Evolutionary conservation across 2,329 filamentous ascomycete species (phyloP), one percentile per base, ranked within the genome.

Genomic region (Penicillium expansum): DNA sequence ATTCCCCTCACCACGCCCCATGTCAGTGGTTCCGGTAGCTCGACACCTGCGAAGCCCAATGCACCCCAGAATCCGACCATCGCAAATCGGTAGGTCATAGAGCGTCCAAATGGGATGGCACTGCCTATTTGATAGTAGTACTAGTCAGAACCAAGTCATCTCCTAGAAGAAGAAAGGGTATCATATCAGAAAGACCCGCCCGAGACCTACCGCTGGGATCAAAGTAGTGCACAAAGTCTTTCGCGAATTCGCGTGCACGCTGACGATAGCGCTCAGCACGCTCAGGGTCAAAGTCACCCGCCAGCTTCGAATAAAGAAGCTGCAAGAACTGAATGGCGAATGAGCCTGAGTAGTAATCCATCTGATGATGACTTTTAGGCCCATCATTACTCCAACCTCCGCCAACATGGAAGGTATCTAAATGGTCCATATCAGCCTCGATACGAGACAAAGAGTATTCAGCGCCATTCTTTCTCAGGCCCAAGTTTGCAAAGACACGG

Each of bases 31-130:
- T 79, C 80, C 0, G 89, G 88, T 5, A 91, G 80, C 52, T 91
- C 87, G 49, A 91, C 86, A 62, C 86, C 86, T 4, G 89, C 88
- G 66, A 91, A 91, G 1, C 88, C 90, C 29, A 92, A 75, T 0
- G 89, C 87, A 13, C 88, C 86, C 89, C 89, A 92, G 75, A 92
- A 92, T 0, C 86, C 88, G n/a, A 88, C 86, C 86, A 92, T 92
- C 48, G 88, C 89, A 71, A 91, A 92, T n/a, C 89, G 84, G 71
- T 93, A 93, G 7, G 88, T 90, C 48, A 92, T 82, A 51, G 87
- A 90, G 47, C 90, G 83, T 4, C 90, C 90, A 63, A 91, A 93
- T 0, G 90, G 89, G 50, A 91, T 89, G 1, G 87, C 82, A 24
- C 88, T 81, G 5, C 86, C 79, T 70, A 47, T 39, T 20, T 27